phyloP scores from a whole-genome alignment of 306 rosid genomes.

The Vicia sativa region DNA sequence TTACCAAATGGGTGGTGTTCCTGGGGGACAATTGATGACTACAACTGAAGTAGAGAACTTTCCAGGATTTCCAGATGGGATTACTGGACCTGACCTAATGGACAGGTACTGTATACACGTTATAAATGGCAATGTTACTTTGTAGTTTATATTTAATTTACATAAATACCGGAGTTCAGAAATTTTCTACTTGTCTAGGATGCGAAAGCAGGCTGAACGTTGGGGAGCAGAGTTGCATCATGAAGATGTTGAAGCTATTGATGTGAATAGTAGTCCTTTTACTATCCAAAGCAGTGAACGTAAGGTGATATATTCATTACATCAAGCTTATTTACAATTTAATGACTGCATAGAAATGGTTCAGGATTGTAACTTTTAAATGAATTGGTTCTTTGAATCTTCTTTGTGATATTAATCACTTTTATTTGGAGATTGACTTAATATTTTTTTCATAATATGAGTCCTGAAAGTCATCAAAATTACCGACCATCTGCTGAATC shows the following conservation, averaged over 20 bases:
- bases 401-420: slow-evolving; percentile 7
- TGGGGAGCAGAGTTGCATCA: slow-evolving; percentile 97
- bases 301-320: slow-evolving; percentile 67
- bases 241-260: slow-evolving; percentile 86
- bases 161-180: slow-evolving; percentile 29
- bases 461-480: slow-evolving; percentile 17
- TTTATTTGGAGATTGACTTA: slow-evolving; percentile 5
- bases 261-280: slow-evolving; percentile 76
- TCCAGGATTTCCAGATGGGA: slow-evolving; percentile 96
- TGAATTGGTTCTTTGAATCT: slow-evolving; percentile 27
- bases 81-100: slow-evolving; percentile 96
- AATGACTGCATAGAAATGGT: slow-evolving; percentile 24
- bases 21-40: slow-evolving; percentile 98
- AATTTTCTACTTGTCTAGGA: slow-evolving; percentile 40
- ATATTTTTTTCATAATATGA: slow-evolving; percentile 20
- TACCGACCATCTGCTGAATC: slow-evolving; percentile 24
- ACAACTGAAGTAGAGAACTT: slow-evolving; percentile 96
- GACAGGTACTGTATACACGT: slow-evolving; percentile 59
- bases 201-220: slow-evolving; percentile 71
- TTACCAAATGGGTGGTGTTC: slow-evolving; percentile 87
- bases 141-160: slow-evolving; percentile 1
- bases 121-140: not conserved
- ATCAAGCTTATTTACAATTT: slow-evolving; percentile 34
- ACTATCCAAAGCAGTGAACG: slow-evolving; percentile 91
- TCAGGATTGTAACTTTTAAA: slow-evolving; percentile 27